Conservation (phyloP, 352 stramenopile genomes). For the Aphanomyces stellatus region DNA sequence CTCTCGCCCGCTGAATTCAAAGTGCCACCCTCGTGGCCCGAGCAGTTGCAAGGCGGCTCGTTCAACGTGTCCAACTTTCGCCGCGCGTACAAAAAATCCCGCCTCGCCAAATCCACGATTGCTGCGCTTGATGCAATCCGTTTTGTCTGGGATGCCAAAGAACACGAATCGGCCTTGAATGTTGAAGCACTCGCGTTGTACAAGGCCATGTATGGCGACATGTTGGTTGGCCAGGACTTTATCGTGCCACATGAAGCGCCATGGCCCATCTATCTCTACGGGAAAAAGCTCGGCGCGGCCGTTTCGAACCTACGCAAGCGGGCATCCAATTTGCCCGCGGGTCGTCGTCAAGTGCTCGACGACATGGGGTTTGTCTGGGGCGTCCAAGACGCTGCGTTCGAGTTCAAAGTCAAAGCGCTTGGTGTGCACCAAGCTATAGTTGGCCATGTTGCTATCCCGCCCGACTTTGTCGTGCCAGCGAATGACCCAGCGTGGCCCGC, state of each 20-base stretch:
- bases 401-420: constrained; percentile 48
- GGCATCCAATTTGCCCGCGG: constrained; percentile 43
- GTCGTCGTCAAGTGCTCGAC: constrained; percentile 39
- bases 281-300: constrained; percentile 42
- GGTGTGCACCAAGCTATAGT: constrained; percentile 46
- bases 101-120: not conserved
- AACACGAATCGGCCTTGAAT: not conserved
- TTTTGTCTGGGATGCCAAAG: not conserved
- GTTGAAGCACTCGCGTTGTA: not conserved
- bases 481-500: constrained; percentile 22
- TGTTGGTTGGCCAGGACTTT: not conserved
- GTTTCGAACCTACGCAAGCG: constrained; percentile 63
- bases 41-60: not conserved
- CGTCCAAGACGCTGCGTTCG: constrained; percentile 27
- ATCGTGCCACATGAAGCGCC: constrained; percentile 20
- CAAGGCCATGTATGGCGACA: not conserved
- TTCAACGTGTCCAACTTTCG: constrained; percentile 8
- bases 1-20: not conserved
- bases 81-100: not conserved
- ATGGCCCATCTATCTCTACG: constrained; percentile 46
- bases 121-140: not conserved
- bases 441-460: constrained; percentile 31
- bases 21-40: constrained; percentile 1
- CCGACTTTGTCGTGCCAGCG: constrained; percentile 4
- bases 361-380: constrained; percentile 63